Base-by-base conservation (phyloP, 2,329 filamentous ascomycete genomes). In the Fusarium goolgardi region DNA sequence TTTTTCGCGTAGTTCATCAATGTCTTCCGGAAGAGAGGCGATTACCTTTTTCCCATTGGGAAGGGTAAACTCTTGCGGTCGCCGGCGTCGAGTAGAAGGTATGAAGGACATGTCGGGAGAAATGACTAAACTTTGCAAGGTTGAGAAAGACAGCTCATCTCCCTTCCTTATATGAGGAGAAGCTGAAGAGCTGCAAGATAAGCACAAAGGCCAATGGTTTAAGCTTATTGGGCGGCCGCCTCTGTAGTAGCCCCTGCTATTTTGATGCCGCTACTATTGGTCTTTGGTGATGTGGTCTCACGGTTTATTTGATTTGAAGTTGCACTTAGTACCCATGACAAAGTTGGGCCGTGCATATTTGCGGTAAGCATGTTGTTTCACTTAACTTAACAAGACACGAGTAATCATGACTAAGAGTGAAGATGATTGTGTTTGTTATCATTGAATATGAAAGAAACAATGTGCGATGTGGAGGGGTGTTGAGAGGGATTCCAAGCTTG, bases 41-140 rank as follows among this genome's bases (percentile, higher is more conserved):
- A 89, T 83, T 7, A 89, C 80, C 65, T 82, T 82, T 55, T 81
- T 81, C 27, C 88, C 88, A 72, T 85, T 79, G 0, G 87, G 86
- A 46, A 84, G 81, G 5, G 84, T 72, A 61, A 89, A 85, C 61
- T 88, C 83, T 23, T 83, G 80, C 1, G 86, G 77, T 32, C 81
- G 79, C 29, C 80, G 80, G 27, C 74, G 71, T 55, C 69, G 71
- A 41, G 60, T 46, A 6, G 66, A 53, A 21, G 67, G 56, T 20
- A 64, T 67, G 31, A 70, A 70, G 32, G 73, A 71, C 74, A 76
- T 63, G 40, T 35, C 18, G 31, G 12, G 9, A 39, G 25, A 37
- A 54, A 39, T 11, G 25, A 51, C 20, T 41, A 43, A 47, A 21
- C 37, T 67, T 67, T 43, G 55, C 23, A 43, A 45, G 47, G 23